Evolutionary conservation across 257 asterid species (phyloP).

Genomic region (Nicotiana obtusifolia): DNA sequence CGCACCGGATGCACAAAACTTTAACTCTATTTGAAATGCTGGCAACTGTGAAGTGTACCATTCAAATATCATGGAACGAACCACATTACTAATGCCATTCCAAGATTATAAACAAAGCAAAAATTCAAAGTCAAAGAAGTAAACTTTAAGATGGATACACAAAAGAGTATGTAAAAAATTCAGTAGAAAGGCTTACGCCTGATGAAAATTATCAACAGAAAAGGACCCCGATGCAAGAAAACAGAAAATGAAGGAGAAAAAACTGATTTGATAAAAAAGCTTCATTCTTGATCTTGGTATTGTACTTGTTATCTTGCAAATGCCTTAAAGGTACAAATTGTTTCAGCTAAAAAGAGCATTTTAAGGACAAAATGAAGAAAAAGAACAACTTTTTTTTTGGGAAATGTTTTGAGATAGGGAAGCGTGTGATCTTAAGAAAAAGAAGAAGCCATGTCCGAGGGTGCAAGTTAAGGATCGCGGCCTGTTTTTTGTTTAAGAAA

Average conservation of each 20-base stretch:
- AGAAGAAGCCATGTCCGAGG: constrained; percentile 25
- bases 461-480: constrained; percentile 33
- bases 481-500: too few species aligned
- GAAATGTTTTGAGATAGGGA: constrained; percentile 3
- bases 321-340: constrained; percentile 24
- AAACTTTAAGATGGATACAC: not conserved
- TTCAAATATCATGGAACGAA: not conserved
- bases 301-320: constrained; percentile 20
- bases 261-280: constrained; percentile 30
- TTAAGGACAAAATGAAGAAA: not conserved
- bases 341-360: constrained; percentile 12
- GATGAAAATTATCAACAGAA: constrained; percentile 56
- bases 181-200: constrained; percentile 56
- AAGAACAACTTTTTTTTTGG: constrained; percentile 7
- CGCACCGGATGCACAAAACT: too few species aligned
- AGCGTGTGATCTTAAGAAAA: constrained; percentile 23
- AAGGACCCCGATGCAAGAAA: constrained; percentile 38
- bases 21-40: not conserved
- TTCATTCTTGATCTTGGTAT: constrained; percentile 51
- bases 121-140: not conserved
- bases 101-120: not conserved
- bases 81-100: not conserved
- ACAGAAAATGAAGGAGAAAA: constrained; percentile 36
- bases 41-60: not conserved
- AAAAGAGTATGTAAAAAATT: not conserved